Evolutionary conservation across 805 yeast genomes (phyloP), one percentile per base, ranked within the genome.

Genomic region (Candida hispaniensis): DNA sequence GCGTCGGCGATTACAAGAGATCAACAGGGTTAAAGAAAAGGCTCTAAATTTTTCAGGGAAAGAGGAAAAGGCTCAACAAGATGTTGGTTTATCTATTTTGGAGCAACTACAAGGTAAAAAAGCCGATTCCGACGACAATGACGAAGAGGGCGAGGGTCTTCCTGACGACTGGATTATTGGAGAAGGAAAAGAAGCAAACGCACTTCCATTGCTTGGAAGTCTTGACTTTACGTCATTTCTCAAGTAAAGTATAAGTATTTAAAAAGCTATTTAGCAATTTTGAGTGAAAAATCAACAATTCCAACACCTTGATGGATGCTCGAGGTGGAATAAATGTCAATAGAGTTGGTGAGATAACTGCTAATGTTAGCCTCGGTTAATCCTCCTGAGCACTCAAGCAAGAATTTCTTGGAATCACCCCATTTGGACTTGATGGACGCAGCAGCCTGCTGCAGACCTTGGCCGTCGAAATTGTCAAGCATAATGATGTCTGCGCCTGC

Each of bases 401-500:
- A 56, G 46, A 81, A 83, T 15, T 34, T 22, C 39, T 64, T 67
- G 10, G 64, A 63, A 12, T 45, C 50, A 3, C 52, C 47, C 73
- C 80, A 81, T 45, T 63, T 63, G 2, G 47, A 40, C 53, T 77
- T 83, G 42, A 86, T 59, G 43, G 58, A 66, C 17, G 52, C 52
- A 1, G 95, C 93, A 12, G 78, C 88, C 0, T 51, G 45, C 42
- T 69, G 73, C 40, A 86, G 62, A 11, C 66, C 78, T 1, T 65
- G 69, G 2, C 83, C 81, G 4, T 65, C 52, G 55, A 88, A 88
- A 55, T 86, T 86, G 52, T 86, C 97, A 50, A 86, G 67, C 97
- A 86, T 86, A 42, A 88, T 77, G 13, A 88, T 80, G 55, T 86
- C 97, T 1, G 96, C 96, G 8, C 97, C 96, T 1, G 96, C 93